These are phyloP conservation scores for Chrysoporthe puriensis DNA, from an alignment of 2,329 filamentous ascomycete genomes.

Conservation along the genomic window DNA sequence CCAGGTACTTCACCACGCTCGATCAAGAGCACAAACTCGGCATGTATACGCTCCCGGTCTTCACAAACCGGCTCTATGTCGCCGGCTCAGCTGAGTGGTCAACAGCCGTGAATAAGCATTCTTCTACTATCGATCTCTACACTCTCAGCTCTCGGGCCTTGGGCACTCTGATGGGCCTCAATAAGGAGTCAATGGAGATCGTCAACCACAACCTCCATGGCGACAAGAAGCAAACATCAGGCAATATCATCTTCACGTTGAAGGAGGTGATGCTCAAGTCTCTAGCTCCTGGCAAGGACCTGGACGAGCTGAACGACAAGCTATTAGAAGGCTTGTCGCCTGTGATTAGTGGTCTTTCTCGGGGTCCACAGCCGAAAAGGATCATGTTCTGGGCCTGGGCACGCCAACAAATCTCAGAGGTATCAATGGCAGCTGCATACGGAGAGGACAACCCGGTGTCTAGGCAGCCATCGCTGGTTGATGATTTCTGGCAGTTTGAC, in stretches of 20 bases:
- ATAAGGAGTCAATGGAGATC: neutral
- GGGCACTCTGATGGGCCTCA: neutral
- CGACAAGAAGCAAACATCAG: conserved; percentile 1
- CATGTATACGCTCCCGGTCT: neutral
- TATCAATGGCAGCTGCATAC: neutral
- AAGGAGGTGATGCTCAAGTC: conserved; percentile 3
- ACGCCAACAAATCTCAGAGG: neutral
- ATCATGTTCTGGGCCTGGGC: conserved; percentile 2
- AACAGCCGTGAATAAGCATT: conserved; percentile 1
- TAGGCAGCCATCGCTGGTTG: neutral
- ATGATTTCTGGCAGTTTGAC: neutral
- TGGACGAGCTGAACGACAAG: conserved; percentile 4
- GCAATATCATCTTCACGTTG: conserved; percentile 3
- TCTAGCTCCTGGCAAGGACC: neutral
- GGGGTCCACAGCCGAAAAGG: too few species aligned
- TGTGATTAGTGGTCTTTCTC: neutral
- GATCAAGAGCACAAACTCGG: neutral
- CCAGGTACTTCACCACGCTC: neutral
- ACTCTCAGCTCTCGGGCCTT: neutral
- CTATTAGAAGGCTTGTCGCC: neutral
- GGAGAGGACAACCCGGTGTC: neutral
- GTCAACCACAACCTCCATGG: conserved; percentile 6
- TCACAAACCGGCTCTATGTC: neutral
- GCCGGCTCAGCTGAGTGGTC: neutral
- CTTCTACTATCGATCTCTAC: neutral